These are phyloP conservation scores for Cladosporium cucumerinum DNA, from an alignment of 2,329 filamentous ascomycete genomes.

Conservation along the genomic window DNA sequence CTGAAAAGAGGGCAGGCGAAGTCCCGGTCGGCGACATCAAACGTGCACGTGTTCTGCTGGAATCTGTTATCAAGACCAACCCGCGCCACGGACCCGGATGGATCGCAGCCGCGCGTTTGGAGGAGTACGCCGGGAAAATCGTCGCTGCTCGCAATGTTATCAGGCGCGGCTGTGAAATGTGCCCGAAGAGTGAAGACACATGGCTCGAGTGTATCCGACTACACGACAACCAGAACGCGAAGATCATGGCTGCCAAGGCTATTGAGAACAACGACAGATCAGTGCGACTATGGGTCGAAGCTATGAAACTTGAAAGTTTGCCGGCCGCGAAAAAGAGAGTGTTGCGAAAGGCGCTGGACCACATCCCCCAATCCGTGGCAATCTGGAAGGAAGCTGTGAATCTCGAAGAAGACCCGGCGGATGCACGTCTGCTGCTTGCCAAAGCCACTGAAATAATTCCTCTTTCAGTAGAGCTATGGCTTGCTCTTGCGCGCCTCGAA, in stretches of 20 bases:
- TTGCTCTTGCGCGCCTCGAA: conserved; percentile 86
- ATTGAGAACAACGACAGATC: conserved; percentile 89
- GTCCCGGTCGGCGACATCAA: conserved; percentile 92
- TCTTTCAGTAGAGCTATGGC: conserved; percentile 89
- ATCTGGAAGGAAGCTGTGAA: conserved; percentile 99
- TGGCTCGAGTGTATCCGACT: conserved; percentile 96
- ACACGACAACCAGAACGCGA: conserved; percentile 75
- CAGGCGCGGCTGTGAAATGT: conserved; percentile 80
- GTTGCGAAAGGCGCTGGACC: conserved; percentile 82
- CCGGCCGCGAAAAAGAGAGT: conserved; percentile 86
- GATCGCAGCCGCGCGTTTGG: conserved; percentile 89
- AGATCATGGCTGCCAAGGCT: conserved; percentile 88
- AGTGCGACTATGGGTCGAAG: conserved; percentile 88
- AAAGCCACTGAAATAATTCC: conserved; percentile 96
- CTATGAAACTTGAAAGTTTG: conserved; percentile 86
- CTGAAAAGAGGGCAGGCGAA: conserved; percentile 73
- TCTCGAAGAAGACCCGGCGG: conserved; percentile 81
- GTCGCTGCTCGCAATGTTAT: conserved; percentile 87
- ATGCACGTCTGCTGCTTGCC: conserved; percentile 82
- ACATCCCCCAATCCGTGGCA: conserved; percentile 88
- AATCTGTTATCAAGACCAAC: conserved; percentile 96
- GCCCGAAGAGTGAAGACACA: conserved; percentile 88
- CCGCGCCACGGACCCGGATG: conserved; percentile 91
- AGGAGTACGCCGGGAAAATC: conserved; percentile 88
- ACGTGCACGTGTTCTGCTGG: conserved; percentile 84